phyloP scores from a whole-genome alignment of 78 protist genomes.

The Dictyostelium firmibasis region DNA sequence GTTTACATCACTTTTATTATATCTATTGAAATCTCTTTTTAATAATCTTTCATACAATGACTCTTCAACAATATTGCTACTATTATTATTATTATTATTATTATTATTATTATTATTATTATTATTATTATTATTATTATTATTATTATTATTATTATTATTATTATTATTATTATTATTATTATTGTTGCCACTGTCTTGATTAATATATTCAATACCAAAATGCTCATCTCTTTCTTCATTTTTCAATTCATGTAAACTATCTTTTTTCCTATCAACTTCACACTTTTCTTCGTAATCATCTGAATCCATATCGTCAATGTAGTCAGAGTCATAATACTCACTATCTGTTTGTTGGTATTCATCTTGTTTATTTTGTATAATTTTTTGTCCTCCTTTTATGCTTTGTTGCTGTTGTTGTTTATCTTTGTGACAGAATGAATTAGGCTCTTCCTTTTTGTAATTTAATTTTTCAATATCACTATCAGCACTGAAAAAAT shows the following conservation, averaged over 20 bases:
- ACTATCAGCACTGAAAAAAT: background rate
- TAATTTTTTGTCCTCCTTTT: background rate
- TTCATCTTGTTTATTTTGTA: background rate
- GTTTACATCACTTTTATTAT: background rate
- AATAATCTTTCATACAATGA: conserved; percentile 8
- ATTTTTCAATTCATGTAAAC: background rate
- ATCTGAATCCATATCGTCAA: background rate
- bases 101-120: background rate
- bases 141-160: background rate
- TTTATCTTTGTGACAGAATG: background rate
- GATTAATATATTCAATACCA: background rate
- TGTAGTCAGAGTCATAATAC: background rate
- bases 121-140: background rate
- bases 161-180: background rate
- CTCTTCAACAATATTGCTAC: background rate
- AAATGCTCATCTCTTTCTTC: background rate
- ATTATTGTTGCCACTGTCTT: background rate
- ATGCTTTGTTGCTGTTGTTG: background rate
- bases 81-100: background rate
- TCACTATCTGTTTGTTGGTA: background rate
- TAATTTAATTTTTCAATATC: background rate
- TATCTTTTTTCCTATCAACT: background rate
- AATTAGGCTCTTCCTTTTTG: background rate
- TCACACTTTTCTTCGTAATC: background rate
- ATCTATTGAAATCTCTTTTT: conserved; percentile 11